phyloP scores from a whole-genome alignment of 345 rosid genomes.

The Gossypium bickii region DNA sequence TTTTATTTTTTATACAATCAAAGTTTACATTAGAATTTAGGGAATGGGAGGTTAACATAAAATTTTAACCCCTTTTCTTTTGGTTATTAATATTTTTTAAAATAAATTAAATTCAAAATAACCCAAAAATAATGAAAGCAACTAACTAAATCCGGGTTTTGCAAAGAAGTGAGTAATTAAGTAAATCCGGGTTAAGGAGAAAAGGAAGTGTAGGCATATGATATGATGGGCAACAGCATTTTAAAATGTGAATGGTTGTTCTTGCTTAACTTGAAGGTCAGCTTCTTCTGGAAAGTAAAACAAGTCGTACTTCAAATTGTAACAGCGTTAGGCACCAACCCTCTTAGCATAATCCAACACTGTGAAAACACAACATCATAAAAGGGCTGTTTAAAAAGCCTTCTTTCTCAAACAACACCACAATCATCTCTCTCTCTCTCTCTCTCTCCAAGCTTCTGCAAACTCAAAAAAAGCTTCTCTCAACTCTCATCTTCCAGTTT shows the following conservation, averaged over 20 bases:
- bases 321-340: slow-evolving; percentile 44
- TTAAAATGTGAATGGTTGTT: neutral
- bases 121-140: rapidly evolving
- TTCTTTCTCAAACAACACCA: slow-evolving; percentile 40
- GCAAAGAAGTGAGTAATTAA: too few species aligned
- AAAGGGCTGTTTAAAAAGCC: slow-evolving; percentile 12
- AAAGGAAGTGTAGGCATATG: too few species aligned
- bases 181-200: too few species aligned
- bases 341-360: slow-evolving; percentile 8
- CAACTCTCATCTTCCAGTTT: neutral
- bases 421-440: neutral
- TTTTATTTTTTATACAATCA: too few species aligned
- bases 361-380: neutral
- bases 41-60: too few species aligned
- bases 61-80: too few species aligned
- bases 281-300: slow-evolving; percentile 19
- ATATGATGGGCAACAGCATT: neutral
- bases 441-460: neutral
- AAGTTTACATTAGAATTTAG: too few species aligned
- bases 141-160: too few species aligned
- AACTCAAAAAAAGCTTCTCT: neutral
- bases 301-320: neutral
- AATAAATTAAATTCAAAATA: too few species aligned
- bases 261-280: slow-evolving; percentile 17
- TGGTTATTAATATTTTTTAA: too few species aligned